Evolutionary conservation across 2,329 filamentous ascomycete species (phyloP).

Genomic region (Fusarium bulbicola): DNA sequence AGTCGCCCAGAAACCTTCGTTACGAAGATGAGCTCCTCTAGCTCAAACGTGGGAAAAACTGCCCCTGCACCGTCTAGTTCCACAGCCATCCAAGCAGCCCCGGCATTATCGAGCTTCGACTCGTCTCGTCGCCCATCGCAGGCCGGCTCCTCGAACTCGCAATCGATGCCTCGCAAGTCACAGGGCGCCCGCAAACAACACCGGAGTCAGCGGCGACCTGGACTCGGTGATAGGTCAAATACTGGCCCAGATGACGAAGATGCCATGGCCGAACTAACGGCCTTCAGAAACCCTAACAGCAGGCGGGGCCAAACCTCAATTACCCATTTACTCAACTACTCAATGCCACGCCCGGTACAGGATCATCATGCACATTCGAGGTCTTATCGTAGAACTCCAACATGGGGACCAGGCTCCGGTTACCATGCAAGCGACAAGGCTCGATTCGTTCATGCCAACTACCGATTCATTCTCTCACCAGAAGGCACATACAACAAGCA

Average conservation of each 20-base stretch:
- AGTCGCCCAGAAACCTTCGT: not conserved
- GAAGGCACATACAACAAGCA: slow-evolving; percentile 81
- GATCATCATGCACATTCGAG: slow-evolving; percentile 63
- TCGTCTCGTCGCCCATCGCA: slow-evolving; percentile 58
- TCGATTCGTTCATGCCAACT: slow-evolving; percentile 92
- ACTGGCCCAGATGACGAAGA: slow-evolving; percentile 76
- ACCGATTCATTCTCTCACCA: slow-evolving; percentile 93
- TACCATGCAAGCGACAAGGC: slow-evolving; percentile 93
- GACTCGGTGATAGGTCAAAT: slow-evolving; percentile 50
- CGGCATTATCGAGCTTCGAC: slow-evolving; percentile 60
- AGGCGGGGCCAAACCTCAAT: slow-evolving; percentile 96
- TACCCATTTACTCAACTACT: slow-evolving; percentile 94
- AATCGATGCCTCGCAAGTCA: slow-evolving; percentile 71
- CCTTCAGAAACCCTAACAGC: slow-evolving; percentile 65
- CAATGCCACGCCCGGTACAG: slow-evolving; percentile 76
- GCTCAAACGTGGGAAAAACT: slow-evolving; percentile 59
- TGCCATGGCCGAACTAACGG: slow-evolving; percentile 80
- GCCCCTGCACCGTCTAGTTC: slow-evolving; percentile 55
- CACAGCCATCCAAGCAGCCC: slow-evolving; percentile 52
- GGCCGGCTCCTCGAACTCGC: slow-evolving; percentile 45
- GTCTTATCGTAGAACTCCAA: slow-evolving; percentile 74
- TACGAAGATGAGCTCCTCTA: slow-evolving; percentile 48
- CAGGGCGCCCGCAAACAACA: slow-evolving; percentile 85
- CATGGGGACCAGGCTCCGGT: slow-evolving; percentile 87
- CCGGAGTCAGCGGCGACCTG: slow-evolving; percentile 79